phyloP scores from a whole-genome alignment of 1,139 yeast species.

The Geotrichum fermentans region DNA sequence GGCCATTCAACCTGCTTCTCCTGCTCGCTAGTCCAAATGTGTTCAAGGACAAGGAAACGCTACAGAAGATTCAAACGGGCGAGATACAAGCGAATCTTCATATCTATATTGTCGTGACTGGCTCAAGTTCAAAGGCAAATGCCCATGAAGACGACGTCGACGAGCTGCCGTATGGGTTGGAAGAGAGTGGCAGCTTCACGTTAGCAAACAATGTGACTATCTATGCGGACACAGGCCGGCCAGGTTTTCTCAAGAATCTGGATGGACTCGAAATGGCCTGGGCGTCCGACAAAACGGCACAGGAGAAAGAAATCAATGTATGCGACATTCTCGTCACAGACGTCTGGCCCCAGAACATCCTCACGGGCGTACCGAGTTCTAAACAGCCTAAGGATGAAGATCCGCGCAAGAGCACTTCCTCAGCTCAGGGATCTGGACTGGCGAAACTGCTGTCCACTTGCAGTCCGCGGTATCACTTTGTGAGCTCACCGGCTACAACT shows the following conservation, averaged over 20 bases:
- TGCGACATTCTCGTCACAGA: slow-evolving; percentile 4
- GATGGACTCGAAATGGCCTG: slow-evolving; percentile 1
- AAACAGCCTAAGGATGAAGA: slow-evolving; percentile 2
- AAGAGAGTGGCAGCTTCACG: background rate
- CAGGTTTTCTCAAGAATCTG: background rate
- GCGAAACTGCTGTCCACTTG: background rate
- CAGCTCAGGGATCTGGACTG: background rate
- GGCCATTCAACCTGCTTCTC: slow-evolving; percentile 28
- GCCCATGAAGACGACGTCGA: background rate
- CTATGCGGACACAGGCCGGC: background rate
- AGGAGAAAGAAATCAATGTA: background rate
- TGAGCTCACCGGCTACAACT: background rate
- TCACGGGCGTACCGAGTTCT: background rate
- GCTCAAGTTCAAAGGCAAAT: background rate
- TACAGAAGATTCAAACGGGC: background rate
- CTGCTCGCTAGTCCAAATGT: slow-evolving; percentile 16
- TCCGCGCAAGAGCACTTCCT: background rate
- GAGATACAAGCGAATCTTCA: background rate
- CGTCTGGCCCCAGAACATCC: slow-evolving; percentile 11
- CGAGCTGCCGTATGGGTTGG: background rate
- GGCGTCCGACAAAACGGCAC: background rate
- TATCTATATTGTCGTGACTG: slow-evolving; percentile 6
- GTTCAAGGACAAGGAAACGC: background rate
- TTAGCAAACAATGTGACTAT: background rate
- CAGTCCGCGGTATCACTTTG: slow-evolving; percentile 27